Base-by-base conservation (phyloP, 2,329 filamentous ascomycete genomes). In the Colletotrichum trifolii region DNA sequence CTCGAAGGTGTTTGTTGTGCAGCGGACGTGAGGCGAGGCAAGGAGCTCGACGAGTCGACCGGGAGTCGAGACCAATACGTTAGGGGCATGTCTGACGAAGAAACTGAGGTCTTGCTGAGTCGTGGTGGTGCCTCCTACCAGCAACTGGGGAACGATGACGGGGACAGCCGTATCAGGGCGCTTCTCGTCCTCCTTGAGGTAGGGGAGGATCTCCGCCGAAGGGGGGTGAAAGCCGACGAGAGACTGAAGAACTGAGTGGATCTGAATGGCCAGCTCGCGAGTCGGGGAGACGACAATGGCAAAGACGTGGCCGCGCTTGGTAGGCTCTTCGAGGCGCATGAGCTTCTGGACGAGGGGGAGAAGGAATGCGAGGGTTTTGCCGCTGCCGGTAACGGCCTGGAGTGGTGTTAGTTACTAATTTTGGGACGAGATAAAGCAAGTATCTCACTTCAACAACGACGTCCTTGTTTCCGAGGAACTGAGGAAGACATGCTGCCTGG, bases 281-380 rank as follows among this genome's bases (percentile, higher is more conserved):
- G 93, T 99, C 1, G 96, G 96, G 13, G 94, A 95, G 66, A 99
- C 89, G 71, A 99, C 89, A 68, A 99, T 96, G 69, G 92, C 93
- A 65, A 91, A 92, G 65, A 99, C 87, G 75, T 98, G 93, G 76
- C 97, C 91, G 73, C 91, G 93, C 78, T 96, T 97, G 39, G 93
- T 89, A 2, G 93, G 91, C 66, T 95, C 92, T 66, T 94, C 90
- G 35, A 92, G 80, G 69, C 91, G 89, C 65, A 98, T 81, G 49
- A 98, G 83, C 70, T 92, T 91, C 77, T 97, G 91, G 33, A 96
- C 86, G 4, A 96, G 82, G 1, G 94, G 94, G 50, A 97, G 72
- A 17, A 75, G 80, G 73, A 95, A 99, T 1, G 93, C 87, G 36
- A 97, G 82, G 0, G 94, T 97, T 79, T 97, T 97, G 66, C 94